Evolutionary conservation across 164 flowering plant species (phyloP), one percentile per base, ranked within the genome.

Genomic region (Echeveria elegans): DNA sequence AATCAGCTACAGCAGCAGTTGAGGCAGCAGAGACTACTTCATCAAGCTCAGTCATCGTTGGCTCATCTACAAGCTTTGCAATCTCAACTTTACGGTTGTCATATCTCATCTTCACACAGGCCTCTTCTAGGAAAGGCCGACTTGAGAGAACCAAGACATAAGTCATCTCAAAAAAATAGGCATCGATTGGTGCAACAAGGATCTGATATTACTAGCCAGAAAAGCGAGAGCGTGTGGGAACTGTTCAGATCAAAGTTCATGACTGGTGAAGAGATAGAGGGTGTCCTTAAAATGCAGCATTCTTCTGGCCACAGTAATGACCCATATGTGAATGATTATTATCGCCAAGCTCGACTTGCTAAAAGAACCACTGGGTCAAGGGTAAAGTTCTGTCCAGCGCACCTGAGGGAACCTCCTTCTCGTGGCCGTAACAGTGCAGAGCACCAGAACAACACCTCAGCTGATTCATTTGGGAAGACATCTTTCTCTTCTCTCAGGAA

Each of bases 291-390:
- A 66, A 83, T 88, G 88, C 98, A 90, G 75, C 92, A 79, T 74
- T 86, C 96, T 52, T 88, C 97, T 14, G 83, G 93, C 3, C 96
- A 87, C 56, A 85, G 89, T 78, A 88, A 79, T 76, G 98, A 90
- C 40, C 97, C 96, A 1, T 92, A 92, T 58, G 70, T 86, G 21
- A 93, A 92, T 72, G 98, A 92, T 73, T 92, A 90, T 80, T 92
- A 90, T 71, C 90, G 90, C 67, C 98, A 85, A 79, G 98, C 98
- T 56, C 71, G 92, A 69, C 85, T 92, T 41, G 80, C 88, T 6
- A 88, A 85, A 76, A 88, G 81, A 47, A 69, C 90, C 65, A 30
- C 88, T 70, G 90, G 87, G 9, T 77, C 96, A 43, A 84, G 82
- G 73, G 36, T 78, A 72, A 90, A 74, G 60, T 90, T 90, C 74